Percentiles rank a stretch among this genome's conserved stretches.
phyloP scores from a whole-genome alignment of 768 basidiomycete species.

The Calvatia gigantea region DNA sequence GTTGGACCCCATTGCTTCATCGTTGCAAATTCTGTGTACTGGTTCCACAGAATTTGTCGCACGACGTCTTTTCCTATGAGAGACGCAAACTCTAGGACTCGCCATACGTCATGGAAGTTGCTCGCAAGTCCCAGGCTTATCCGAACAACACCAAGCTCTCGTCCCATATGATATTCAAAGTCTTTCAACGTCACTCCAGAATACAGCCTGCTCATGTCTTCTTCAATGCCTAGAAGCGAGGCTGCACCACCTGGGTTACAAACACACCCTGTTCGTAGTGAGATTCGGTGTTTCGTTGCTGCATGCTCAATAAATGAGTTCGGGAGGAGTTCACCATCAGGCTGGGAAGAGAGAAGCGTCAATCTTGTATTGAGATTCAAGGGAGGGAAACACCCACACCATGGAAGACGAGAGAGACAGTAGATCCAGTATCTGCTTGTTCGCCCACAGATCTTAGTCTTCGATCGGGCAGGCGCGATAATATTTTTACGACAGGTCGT shows the following conservation, averaged over 20 bases:
- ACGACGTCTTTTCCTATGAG: slow-evolving; percentile 35
- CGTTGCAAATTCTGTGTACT: slow-evolving; percentile 26
- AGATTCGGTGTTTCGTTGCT: slow-evolving; percentile 61
- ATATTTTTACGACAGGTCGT: slow-evolving; percentile 60
- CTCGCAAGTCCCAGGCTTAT: slow-evolving; percentile 79
- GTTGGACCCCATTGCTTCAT: slow-evolving; percentile 22
- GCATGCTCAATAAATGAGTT: slow-evolving; percentile 73
- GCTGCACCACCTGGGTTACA: slow-evolving; percentile 86
- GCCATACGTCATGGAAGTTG: slow-evolving; percentile 73
- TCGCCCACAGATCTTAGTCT: slow-evolving; percentile 58
- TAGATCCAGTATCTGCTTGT: slow-evolving; percentile 62
- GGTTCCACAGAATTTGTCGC: slow-evolving; percentile 22
- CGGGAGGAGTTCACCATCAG: slow-evolving; percentile 62
- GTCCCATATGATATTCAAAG: slow-evolving; percentile 57
- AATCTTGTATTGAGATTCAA: neutral
- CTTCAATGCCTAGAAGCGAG: slow-evolving; percentile 61
- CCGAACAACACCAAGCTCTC: slow-evolving; percentile 71
- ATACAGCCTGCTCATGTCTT: slow-evolving; percentile 59
- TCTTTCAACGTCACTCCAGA: slow-evolving; percentile 58
- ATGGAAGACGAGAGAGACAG: slow-evolving; percentile 59
- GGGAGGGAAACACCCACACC: slow-evolving; percentile 40
- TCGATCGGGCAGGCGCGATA: slow-evolving; percentile 57
- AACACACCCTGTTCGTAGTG: slow-evolving; percentile 82
- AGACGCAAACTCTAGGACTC: slow-evolving; percentile 45
- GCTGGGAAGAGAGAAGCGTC: slow-evolving; percentile 32